Evolutionary conservation across 495 filamentous ascomycete species (phyloP).

Genomic region (Hyaloscypha bicolor): DNA sequence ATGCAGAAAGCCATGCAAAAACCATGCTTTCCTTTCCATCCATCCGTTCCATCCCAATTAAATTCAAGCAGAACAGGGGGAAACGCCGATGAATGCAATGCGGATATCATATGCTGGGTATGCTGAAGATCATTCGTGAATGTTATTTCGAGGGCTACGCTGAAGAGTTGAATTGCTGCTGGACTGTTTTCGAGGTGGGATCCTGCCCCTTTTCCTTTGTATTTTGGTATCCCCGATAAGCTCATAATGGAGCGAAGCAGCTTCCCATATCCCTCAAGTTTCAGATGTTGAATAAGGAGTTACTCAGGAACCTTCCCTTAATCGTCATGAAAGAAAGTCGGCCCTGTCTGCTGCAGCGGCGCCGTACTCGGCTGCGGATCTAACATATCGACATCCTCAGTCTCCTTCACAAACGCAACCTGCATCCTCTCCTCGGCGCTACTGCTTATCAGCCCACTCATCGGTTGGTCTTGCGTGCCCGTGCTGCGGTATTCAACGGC

Average conservation of each 20-base stretch:
- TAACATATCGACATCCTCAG: conserved; percentile 31
- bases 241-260: too few relatives aligned
- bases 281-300: background rate
- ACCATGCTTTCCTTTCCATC: too few relatives aligned
- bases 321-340: conserved; percentile 51
- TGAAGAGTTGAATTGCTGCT: background rate
- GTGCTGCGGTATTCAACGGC: conserved; percentile 29
- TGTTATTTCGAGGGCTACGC: background rate
- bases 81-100: conserved; percentile 5
- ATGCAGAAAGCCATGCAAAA: too few relatives aligned
- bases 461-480: conserved; percentile 25
- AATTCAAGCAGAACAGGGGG: too few relatives aligned
- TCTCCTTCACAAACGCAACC: conserved; percentile 8
- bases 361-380: conserved; percentile 29
- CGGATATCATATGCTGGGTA: conserved; percentile 3
- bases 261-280: too few relatives aligned
- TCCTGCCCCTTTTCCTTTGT: background rate
- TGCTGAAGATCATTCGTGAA: background rate
- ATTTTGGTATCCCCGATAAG: too few relatives aligned
- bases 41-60: too few relatives aligned
- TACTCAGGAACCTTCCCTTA: conserved; percentile 11
- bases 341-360: conserved; percentile 26
- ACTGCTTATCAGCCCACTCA: conserved; percentile 19
- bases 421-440: conserved; percentile 1
- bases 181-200: background rate